A percentile compares a stretch with the other conserved stretches of the same genome.
These are phyloP conservation scores for Hawksworthiomyces lignivorus DNA, from an alignment of 2,329 filamentous ascomycete species.

Conservation along the genomic window DNA sequence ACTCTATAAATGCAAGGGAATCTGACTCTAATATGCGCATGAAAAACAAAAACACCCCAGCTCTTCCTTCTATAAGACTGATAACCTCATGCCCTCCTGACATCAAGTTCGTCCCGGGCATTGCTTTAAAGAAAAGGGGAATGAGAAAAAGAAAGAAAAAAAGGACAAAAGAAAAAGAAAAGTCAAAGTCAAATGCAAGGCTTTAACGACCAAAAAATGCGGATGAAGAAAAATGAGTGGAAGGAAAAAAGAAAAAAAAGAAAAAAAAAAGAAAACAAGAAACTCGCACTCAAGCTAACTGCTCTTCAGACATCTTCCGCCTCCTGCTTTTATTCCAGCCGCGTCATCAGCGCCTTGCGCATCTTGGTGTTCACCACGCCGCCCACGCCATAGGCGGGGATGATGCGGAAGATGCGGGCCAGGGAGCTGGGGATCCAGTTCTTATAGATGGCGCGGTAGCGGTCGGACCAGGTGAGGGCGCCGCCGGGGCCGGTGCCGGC, in stretches of 20 bases:
- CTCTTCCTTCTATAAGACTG: too few relatives aligned
- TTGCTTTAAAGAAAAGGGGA: too few relatives aligned
- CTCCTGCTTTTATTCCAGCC: too few relatives aligned
- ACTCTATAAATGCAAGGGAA: too few relatives aligned
- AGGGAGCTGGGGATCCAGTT: constrained; percentile 69
- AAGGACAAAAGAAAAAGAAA: neutral
- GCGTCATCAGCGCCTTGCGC: constrained; percentile 58
- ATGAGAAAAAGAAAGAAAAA: too few relatives aligned
- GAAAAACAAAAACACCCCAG: too few relatives aligned
- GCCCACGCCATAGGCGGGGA: constrained; percentile 83
- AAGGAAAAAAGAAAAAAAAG: neutral
- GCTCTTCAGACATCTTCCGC: too few relatives aligned
- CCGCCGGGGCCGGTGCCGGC: constrained; percentile 25
- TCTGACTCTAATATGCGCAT: too few relatives aligned
- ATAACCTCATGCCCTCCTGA: too few relatives aligned
- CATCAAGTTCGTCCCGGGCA: too few relatives aligned
- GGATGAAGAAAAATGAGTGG: neutral
- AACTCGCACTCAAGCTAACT: neutral
- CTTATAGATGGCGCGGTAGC: constrained; percentile 58
- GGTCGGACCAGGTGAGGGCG: constrained; percentile 40
- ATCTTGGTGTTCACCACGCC: constrained; percentile 77
- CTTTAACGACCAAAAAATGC: too few relatives aligned
- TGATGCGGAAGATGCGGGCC: constrained; percentile 74
- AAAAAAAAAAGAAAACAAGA: neutral
- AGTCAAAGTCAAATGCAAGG: too few relatives aligned